Evolutionary conservation across 768 basidiomycete species (phyloP).

Genomic region (Sarcodon sp.): DNA sequence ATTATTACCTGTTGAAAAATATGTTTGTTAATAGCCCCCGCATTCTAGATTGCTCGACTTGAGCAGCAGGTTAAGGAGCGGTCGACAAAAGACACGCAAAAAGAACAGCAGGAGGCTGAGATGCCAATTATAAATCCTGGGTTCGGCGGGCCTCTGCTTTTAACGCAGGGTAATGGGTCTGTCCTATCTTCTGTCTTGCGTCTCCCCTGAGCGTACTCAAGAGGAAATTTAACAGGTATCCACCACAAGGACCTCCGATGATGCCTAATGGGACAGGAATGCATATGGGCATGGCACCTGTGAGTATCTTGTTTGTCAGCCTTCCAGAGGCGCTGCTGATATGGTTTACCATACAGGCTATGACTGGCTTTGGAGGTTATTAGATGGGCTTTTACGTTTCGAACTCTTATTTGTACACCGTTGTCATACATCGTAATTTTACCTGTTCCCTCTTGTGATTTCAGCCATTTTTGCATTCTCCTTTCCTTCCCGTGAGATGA

Average conservation of each 20-base stretch:
- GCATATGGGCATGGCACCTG: constrained; percentile 48
- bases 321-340: background rate
- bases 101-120: constrained; percentile 82
- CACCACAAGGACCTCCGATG: constrained; percentile 47
- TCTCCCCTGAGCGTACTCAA: background rate
- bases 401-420: background rate
- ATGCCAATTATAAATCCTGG: constrained; percentile 85
- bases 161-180: constrained; percentile 66
- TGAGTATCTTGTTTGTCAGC: constrained; percentile 19
- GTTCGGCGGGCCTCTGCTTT: constrained; percentile 42
- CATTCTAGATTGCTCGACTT: constrained; percentile 48
- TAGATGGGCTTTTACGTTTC: constrained; percentile 11
- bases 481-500: too few relatives aligned
- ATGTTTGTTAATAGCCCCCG: background rate
- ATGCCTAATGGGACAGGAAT: constrained; percentile 44
- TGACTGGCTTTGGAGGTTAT: constrained; percentile 50
- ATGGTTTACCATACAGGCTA: constrained; percentile 22
- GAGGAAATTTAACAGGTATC: constrained; percentile 29
- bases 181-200: constrained; percentile 1
- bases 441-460: background rate
- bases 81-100: constrained; percentile 74
- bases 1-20: background rate
- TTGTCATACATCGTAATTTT: constrained; percentile 1
- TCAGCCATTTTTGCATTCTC: background rate
- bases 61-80: constrained; percentile 88